phyloP scores from a whole-genome alignment of 2,329 filamentous ascomycete genomes.

The Claviceps monticola region DNA sequence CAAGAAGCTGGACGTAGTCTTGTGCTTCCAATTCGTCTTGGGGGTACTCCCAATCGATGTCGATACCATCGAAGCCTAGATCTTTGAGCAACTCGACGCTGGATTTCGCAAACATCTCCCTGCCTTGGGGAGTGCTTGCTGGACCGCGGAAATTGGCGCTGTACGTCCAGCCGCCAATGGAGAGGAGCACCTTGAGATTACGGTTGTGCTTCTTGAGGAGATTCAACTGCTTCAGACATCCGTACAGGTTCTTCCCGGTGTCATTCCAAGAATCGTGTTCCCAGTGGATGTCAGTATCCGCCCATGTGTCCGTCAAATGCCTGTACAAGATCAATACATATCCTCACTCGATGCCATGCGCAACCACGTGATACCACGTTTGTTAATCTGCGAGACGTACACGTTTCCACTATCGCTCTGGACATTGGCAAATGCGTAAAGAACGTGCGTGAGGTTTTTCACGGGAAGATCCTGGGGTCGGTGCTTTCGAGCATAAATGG shows the following conservation, averaged over 20 bases:
- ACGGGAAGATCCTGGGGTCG: slow-evolving; percentile 72
- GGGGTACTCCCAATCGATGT: slow-evolving; percentile 59
- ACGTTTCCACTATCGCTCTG: slow-evolving; percentile 68
- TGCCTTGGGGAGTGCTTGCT: slow-evolving; percentile 55
- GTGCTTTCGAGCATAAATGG: slow-evolving; percentile 76
- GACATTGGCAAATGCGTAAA: slow-evolving; percentile 87
- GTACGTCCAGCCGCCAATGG: slow-evolving; percentile 89
- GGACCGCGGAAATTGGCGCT: slow-evolving; percentile 68
- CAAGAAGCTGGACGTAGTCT: slow-evolving; percentile 45
- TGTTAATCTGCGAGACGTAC: slow-evolving; percentile 21
- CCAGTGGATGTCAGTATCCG: slow-evolving; percentile 61
- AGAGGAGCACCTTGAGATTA: slow-evolving; percentile 72
- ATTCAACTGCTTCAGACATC: slow-evolving; percentile 78
- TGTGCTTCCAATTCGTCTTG: slow-evolving; percentile 38
- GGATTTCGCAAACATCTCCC: slow-evolving; percentile 56
- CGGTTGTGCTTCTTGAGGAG: slow-evolving; percentile 70
- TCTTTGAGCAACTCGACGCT: slow-evolving; percentile 67
- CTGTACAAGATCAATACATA: slow-evolving; percentile 11
- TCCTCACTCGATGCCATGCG: neutral
- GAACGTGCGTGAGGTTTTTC: slow-evolving; percentile 72
- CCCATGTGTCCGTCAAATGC: slow-evolving; percentile 47
- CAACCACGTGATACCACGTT: neutral
- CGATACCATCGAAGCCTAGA: slow-evolving; percentile 61
- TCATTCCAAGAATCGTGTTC: slow-evolving; percentile 59
- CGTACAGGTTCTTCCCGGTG: slow-evolving; percentile 67